A percentile compares a stretch with the other conserved stretches of the same genome.
Conservation (phyloP, 106 monocot genomes). For the Gastrodia elata region DNA sequence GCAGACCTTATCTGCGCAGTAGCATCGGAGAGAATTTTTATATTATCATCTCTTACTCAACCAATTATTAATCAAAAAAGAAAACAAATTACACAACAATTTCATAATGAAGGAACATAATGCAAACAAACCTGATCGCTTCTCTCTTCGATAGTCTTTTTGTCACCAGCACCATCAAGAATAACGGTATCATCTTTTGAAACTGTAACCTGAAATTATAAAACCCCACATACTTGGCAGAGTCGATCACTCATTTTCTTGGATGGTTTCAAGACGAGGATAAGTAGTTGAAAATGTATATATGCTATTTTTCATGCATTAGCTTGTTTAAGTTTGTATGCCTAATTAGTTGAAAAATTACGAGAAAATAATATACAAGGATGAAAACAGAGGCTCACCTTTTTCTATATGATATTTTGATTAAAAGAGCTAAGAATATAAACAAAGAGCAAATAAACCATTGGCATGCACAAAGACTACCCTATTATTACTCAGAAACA, state of each 20-base stretch:
- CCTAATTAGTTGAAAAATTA: neutral
- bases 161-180: slow-evolving; percentile 94
- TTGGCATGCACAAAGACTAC: neutral
- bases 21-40: neutral
- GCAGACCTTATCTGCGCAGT: slow-evolving; percentile 41
- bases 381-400: neutral
- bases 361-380: neutral
- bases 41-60: neutral
- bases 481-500: neutral
- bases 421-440: neutral
- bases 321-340: too few relatives aligned
- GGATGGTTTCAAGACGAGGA: too few relatives aligned
- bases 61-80: neutral
- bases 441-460: neutral
- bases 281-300: too few relatives aligned
- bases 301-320: too few relatives aligned
- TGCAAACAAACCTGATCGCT: slow-evolving; percentile 60
- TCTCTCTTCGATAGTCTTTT: slow-evolving; percentile 91
- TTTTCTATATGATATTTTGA: too few relatives aligned
- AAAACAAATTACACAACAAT: neutral
- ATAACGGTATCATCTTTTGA: slow-evolving; percentile 95
- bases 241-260: too few relatives aligned
- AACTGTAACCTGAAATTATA: slow-evolving; percentile 33
- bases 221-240: too few relatives aligned
- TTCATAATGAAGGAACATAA: neutral